phyloP scores from a whole-genome alignment of 768 basidiomycete species.

The Mrakia frigida region DNA sequence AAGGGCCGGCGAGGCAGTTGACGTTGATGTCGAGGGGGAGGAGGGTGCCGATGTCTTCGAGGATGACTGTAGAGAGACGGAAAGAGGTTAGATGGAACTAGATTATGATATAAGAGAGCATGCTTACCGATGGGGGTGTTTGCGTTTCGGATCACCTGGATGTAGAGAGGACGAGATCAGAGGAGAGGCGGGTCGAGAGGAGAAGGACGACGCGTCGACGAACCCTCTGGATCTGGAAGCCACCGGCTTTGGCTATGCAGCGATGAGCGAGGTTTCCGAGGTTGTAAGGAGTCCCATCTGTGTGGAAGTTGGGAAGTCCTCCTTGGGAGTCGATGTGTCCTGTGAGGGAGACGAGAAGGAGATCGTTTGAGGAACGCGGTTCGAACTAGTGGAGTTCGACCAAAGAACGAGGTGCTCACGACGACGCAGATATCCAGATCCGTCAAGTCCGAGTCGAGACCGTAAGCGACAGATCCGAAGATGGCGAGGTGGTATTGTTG shows the following conservation, averaged over 20 bases:
- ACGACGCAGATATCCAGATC: neutral
- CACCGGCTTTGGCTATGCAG: too few relatives aligned
- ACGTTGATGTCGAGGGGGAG: constrained; percentile 8
- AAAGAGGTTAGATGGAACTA: too few relatives aligned
- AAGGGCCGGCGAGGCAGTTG: neutral
- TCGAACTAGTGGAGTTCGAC: neutral
- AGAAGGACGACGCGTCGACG: neutral
- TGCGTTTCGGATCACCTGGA: neutral
- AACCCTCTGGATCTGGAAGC: neutral
- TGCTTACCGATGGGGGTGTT: neutral
- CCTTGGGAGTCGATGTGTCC: too few relatives aligned
- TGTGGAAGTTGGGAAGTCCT: too few relatives aligned
- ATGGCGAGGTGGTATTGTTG: neutral
- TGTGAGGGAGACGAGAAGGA: neutral
- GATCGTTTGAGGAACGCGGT: neutral
- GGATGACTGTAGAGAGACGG: neutral
- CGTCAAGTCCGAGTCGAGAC: neutral
- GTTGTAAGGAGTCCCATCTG: too few relatives aligned
- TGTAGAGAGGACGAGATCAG: neutral
- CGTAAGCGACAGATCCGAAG: neutral
- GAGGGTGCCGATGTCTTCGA: neutral
- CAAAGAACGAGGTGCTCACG: neutral
- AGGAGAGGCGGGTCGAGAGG: neutral
- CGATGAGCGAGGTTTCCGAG: too few relatives aligned
- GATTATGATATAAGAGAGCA: too few relatives aligned